These are phyloP conservation scores for Cubamyces lactineus DNA, from an alignment of 768 basidiomycete species.

Conservation along the genomic window DNA sequence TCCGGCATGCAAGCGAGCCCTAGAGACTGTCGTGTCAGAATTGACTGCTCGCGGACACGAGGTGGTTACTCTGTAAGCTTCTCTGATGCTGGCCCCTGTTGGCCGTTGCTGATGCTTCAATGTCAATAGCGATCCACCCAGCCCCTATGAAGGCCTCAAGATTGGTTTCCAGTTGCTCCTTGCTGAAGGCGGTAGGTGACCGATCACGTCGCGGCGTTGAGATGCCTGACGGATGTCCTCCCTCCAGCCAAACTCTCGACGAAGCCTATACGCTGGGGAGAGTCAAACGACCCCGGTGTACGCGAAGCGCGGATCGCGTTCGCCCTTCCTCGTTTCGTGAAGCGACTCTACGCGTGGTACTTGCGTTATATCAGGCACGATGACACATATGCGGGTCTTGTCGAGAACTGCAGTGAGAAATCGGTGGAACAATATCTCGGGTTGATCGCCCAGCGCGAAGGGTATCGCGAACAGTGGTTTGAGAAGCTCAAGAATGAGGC, in stretches of 20 bases:
- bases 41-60: constrained; percentile 43
- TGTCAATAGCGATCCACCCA: constrained; percentile 34
- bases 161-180: constrained; percentile 30
- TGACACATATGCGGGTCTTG: constrained; percentile 29
- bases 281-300: constrained; percentile 32
- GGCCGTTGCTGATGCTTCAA: too few species aligned
- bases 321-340: constrained; percentile 32
- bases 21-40: constrained; percentile 40
- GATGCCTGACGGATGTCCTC: neutral
- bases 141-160: constrained; percentile 31
- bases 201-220: neutral
- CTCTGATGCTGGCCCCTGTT: neutral
- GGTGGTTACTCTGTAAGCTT: constrained; percentile 40
- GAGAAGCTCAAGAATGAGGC: constrained; percentile 29
- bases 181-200: constrained; percentile 31
- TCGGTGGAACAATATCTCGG: constrained; percentile 32
- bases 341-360: constrained; percentile 34
- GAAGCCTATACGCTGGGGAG: constrained; percentile 29
- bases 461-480: constrained; percentile 34
- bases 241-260: constrained; percentile 26
- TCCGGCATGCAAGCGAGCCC: constrained; percentile 46
- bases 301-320: constrained; percentile 26
- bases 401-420: constrained; percentile 33
- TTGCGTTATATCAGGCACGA: constrained; percentile 31
- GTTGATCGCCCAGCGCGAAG: constrained; percentile 36